Base-by-base conservation (phyloP, 129 eudicot genomes). In the Tagetes erecta region DNA sequence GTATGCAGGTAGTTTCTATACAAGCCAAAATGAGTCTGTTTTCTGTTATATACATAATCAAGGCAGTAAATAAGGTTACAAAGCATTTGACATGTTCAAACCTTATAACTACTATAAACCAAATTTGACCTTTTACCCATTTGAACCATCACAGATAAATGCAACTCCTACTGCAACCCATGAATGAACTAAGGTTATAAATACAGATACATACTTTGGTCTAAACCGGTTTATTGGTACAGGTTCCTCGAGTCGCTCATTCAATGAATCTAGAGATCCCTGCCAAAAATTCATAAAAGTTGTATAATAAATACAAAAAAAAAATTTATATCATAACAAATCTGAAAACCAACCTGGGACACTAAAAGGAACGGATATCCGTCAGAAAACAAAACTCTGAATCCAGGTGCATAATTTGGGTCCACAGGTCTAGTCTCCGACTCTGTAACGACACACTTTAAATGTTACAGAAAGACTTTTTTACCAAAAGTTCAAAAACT, bases 261-360 rank as follows among this genome's bases (percentile, higher is more conserved):
- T 92, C 49, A 92, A 72, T 50, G 92, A 88, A 71, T 92, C 85
- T 67, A 92, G 34, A 52, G 97, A 92, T 45, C 82, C 96, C 97
- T 92, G 91, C 71, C 69, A 67, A 64, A 46, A 62, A 64, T 33
- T n/a, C 31, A 75, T 41, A 40, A 14, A 8, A 67, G 7, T 53
- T 64, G 27, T 20, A 20, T 20, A 56, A 46, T 12, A 64, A 20
- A 33, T 34, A 31, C 12, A 56, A 33, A 41, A 27, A 41, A 27
- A 11, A 36, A 46, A 47, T 36, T 27, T 4, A 67, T 34, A 4
- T 35, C 8, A 60, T 47, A 7, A 20, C 8, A 33, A 64, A 58
- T 30, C 34, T 49, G 14, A 31, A 70, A 13, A 77, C 80, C 14
- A 20, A 92, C 97, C 90, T 87, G 91, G 65, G 96, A 92, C 9